Percentiles rank a stretch among this genome's conserved stretches.
These are phyloP conservation scores for Quercus lobata DNA, from an alignment of 331 rosid species.

Conservation along the genomic window DNA sequence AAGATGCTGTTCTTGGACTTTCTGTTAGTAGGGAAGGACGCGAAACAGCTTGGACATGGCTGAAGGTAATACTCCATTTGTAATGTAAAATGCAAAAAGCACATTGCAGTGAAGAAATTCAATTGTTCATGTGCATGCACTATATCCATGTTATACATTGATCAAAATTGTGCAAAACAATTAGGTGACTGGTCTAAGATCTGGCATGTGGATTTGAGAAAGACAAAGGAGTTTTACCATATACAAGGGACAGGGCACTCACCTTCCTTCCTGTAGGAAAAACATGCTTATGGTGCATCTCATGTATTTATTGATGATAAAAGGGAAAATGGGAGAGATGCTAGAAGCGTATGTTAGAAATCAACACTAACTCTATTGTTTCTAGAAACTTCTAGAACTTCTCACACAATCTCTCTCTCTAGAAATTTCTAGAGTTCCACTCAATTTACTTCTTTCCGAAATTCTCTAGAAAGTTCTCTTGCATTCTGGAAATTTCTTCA, in stretches of 20 bases:
- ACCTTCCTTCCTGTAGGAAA: neutral
- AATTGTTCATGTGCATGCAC: neutral
- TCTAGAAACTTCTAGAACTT: too few relatives aligned
- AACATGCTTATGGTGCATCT: neutral
- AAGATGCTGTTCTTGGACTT: constrained; percentile 79
- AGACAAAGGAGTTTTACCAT: neutral
- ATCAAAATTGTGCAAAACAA: neutral
- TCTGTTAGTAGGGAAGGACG: constrained; percentile 61
- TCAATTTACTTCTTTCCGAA: too few relatives aligned
- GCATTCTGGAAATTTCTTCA: too few relatives aligned
- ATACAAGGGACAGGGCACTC: neutral
- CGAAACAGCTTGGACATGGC: constrained; percentile 82
- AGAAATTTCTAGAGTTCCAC: too few relatives aligned
- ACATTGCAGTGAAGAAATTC: neutral
- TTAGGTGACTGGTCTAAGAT: neutral
- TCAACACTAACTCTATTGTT: too few relatives aligned
- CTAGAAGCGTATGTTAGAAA: neutral
- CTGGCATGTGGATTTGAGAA: neutral
- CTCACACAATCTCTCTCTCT: too few relatives aligned
- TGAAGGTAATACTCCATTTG: constrained; percentile 47
- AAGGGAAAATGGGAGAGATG: neutral
- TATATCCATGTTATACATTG: neutral
- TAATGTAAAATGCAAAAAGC: neutral
- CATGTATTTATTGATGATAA: neutral
- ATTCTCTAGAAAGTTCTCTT: too few relatives aligned